Evolutionary conservation across 805 yeast genomes (phyloP), one percentile per base, ranked within the genome.

Genomic region (Myxozyma nipponensis): DNA sequence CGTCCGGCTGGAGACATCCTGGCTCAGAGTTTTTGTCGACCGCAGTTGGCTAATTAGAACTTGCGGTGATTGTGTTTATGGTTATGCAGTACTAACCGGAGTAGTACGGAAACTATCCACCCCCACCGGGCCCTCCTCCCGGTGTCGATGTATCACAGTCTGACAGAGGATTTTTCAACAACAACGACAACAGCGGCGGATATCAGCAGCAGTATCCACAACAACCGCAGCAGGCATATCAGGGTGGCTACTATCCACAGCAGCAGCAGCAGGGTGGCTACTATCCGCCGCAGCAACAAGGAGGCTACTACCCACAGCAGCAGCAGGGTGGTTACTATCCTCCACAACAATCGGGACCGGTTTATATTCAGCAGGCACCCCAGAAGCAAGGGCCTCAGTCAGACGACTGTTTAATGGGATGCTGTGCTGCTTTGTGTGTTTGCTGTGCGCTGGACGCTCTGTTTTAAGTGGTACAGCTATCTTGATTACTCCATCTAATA

Each of bases 351-450:
- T 38, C 45, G 3, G 26, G 19, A 24, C 17, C 36, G 46, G 52
- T 50, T 3, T 43, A 26, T 55, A 43, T 24, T 47, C 46, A 43
- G 23, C 49, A 42, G 56, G 42, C 28, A 52, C 61, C 32, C 44
- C 49, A 34, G 24, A 50, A 44, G 43, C 41, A 44, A 28, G 35
- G 46, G 4, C 22, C 47, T 39, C 40, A 42, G 35, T 22, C 46
- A 39, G 39, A 45, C n/a, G 44, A 49, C 35, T 47, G 61, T 50
- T 39, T 52, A 40, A 28, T 50, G 28, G 57, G 56, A 3, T 58
- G 57, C 44, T 47, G 55, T 32, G 62, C 62, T 10, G 62, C 62
- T 18, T 52, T 58, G 32, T 58, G 62, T 28, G 52, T 58, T 15
- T 58, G 62, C 49, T 53, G 61, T 25, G 49, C 61, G 9, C 47